Conservation (phyloP, 2,329 filamentous ascomycete genomes). For the Saccharata proteae region DNA sequence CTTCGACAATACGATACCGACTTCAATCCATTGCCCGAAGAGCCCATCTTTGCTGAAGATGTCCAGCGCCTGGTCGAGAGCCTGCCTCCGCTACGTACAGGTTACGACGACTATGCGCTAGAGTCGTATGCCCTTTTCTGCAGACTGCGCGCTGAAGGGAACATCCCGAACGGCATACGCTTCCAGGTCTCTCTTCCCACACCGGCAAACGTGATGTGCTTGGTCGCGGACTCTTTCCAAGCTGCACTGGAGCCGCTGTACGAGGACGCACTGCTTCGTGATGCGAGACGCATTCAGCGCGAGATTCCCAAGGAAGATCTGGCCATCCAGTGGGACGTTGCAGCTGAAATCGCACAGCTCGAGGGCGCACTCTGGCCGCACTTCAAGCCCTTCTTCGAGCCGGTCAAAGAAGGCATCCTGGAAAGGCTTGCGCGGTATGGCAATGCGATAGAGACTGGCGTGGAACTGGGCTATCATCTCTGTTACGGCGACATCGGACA, state of each 20-base stretch:
- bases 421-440: constrained; percentile 21
- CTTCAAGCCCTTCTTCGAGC: constrained; percentile 22
- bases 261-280: constrained; percentile 18
- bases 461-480: constrained; percentile 34
- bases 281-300: constrained; percentile 18
- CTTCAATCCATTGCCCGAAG: background rate
- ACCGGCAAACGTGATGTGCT: constrained; percentile 10
- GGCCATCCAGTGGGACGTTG: constrained; percentile 24
- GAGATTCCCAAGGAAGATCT: constrained; percentile 23
- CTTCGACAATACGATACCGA: constrained; percentile 4
- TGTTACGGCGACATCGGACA: constrained; percentile 37
- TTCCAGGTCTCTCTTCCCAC: constrained; percentile 25
- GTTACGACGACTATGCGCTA: constrained; percentile 22
- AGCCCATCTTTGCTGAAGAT: constrained; percentile 1
- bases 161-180: constrained; percentile 15
- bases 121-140: constrained; percentile 22
- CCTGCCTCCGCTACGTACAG: constrained; percentile 14
- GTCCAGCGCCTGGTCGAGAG: constrained; percentile 7
- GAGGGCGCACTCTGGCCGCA: constrained; percentile 12
- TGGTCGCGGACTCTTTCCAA: constrained; percentile 17
- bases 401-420: constrained; percentile 22
- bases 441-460: constrained; percentile 20
- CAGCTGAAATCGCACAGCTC: constrained; percentile 22
- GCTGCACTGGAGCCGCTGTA: constrained; percentile 21
- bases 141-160: constrained; percentile 17